Conservation (phyloP, 768 basidiomycete species). For the Mycena polygramma region DNA sequence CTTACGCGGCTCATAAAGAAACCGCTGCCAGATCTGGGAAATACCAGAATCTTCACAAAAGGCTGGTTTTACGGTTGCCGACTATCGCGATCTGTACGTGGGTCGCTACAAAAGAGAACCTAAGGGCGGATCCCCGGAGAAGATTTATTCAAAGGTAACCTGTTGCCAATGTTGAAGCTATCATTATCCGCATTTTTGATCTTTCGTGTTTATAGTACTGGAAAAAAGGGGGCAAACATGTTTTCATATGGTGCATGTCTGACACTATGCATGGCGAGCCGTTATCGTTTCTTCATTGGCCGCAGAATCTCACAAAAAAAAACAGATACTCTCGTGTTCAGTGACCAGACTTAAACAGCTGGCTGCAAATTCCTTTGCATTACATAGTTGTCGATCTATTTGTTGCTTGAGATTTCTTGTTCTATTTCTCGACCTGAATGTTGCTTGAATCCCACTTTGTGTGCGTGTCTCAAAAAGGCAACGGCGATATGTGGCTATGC, state of each 20-base stretch:
- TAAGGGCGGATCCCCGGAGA: conserved; percentile 3
- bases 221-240: neutral
- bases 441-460: no score
- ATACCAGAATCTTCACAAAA: neutral
- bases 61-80: conserved; percentile 5
- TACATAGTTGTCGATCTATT: no score
- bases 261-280: neutral
- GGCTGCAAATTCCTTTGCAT: no score
- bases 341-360: no score
- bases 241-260: neutral
- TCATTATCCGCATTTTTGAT: no score
- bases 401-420: no score
- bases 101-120: conserved; percentile 6
- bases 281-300: neutral
- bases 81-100: conserved; percentile 3
- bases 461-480: neutral
- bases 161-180: no score
- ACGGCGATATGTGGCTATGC: neutral
- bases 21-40: neutral
- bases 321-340: conserved; percentile 8
- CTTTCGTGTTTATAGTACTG: conserved; percentile 1
- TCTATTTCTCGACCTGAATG: no score
- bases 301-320: neutral
- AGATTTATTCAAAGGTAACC: conserved; percentile 15
- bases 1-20: neutral